Evolutionary conservation across 2,329 filamentous ascomycete species (phyloP), one percentile per base, ranked within the genome.

Genomic region (Monilinia fructigena): DNA sequence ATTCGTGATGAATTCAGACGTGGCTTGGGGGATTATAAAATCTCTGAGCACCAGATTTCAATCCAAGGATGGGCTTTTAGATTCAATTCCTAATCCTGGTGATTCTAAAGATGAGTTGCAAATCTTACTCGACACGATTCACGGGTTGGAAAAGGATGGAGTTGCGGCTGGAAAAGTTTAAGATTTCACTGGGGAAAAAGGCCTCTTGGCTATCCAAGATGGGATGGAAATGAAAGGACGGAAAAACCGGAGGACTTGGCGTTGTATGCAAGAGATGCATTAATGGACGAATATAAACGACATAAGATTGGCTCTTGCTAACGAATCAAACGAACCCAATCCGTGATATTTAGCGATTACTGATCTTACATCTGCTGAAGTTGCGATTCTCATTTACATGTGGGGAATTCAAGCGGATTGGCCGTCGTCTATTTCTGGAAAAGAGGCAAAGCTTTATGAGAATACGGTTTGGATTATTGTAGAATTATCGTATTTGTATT

Each of bases 1-100:
- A 95, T 96, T 68, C 83, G 91, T 52, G 89, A 95, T 72, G 92
- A 97, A 77, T 95, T 96, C 74, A 84, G 91, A 23, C 85, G 92
- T 26, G 92, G 92, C 91, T 3, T 91, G 90, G 85, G 81, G 85
- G 47, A 89, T 96, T 67, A 86, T 93, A 69, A 82, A 80, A 70
- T 77, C 77, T 8, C 78, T 84, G 2, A 83, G 86, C 5, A 65
- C 63, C 5, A 80, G 79, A 54, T 66, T 68, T 28, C 58, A 67
- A 35, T 55, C 63, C 16, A 72, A 71, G 63, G 72, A 72, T 35
- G 67, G 68, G 35, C 62, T 75, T 35, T 54, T 75, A 4, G 72
- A 75, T 66, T 65, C 69, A 28, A 42, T 70, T 38, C 50, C 65
- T 38, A 63, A 26, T 12, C 50, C 35, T 4, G 52, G 38, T 12